phyloP scores from a whole-genome alignment of 2,329 filamentous ascomycete genomes.

The Xenoacremonium recifei region DNA sequence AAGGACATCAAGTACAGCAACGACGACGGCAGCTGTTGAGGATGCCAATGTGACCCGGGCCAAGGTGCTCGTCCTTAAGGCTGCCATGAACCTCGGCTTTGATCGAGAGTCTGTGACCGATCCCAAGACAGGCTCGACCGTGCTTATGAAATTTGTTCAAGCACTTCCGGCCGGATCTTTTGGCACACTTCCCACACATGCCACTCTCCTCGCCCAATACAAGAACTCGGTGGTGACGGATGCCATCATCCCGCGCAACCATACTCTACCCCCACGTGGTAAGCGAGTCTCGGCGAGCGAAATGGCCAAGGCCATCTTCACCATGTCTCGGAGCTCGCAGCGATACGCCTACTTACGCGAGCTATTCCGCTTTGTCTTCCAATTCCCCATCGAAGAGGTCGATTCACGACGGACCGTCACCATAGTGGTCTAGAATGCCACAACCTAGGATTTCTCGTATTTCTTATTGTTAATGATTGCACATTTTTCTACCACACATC shows the following conservation, averaged over 20 bases:
- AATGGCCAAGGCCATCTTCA: slow-evolving; percentile 74
- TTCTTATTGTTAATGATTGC: slow-evolving; percentile 15
- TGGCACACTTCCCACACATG: slow-evolving; percentile 68
- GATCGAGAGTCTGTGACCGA: slow-evolving; percentile 54
- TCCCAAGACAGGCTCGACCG: slow-evolving; percentile 45
- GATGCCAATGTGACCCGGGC: slow-evolving; percentile 76
- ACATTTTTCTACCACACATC: no score
- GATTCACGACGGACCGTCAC: slow-evolving; percentile 64
- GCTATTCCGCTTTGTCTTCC: slow-evolving; percentile 80
- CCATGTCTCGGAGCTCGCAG: slow-evolving; percentile 64
- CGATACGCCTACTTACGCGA: slow-evolving; percentile 81
- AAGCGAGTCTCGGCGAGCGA: slow-evolving; percentile 68
- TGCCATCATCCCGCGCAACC: slow-evolving; percentile 48
- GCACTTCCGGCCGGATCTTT: slow-evolving; percentile 75
- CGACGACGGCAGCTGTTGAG: slow-evolving; percentile 65
- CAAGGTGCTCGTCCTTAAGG: slow-evolving; percentile 78
- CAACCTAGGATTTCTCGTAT: neutral
- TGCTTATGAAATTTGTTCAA: slow-evolving; percentile 74
- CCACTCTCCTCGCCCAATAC: slow-evolving; percentile 72
- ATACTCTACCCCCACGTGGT: slow-evolving; percentile 47
- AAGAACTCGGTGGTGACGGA: slow-evolving; percentile 77
- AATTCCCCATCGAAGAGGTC: slow-evolving; percentile 77
- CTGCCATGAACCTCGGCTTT: slow-evolving; percentile 82
- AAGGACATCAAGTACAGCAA: slow-evolving; percentile 69
- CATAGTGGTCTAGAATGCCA: slow-evolving; percentile 45